Base-by-base conservation (phyloP, 176 grass and related monocot genomes). In the Aegilops longissima region DNA sequence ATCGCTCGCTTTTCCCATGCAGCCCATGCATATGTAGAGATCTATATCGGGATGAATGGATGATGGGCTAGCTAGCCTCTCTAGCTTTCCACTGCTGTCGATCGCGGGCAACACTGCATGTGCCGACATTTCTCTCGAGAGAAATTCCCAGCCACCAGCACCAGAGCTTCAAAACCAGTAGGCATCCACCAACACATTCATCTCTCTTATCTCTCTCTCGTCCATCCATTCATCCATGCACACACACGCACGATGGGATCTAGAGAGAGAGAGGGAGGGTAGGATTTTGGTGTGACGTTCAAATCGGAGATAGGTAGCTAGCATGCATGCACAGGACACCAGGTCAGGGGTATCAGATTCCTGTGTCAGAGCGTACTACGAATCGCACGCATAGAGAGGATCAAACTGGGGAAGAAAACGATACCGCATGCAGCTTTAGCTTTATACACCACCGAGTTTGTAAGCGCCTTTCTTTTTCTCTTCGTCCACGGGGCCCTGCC, bases 311-410 rank as follows among this genome's bases (percentile, higher is more conserved):
- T 74, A 3, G 40, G 69, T 38, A 72, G 69, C 29, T 69, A 69
- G 31, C 36, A 42, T 8, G 23, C 70, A 61, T 63, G 86, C 35
- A 74, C 34, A 83, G 81, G 84, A 80, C 79, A 77, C 68, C 77
- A 77, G 82, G 86, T 85, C 86, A 66, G 82, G 90, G 90, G 90
- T 71, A 91, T 91, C 90, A 88, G 90, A 91, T 91, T 91, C 90
- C 90, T 91, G 82, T 85, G 86, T 88, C 90, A 88, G 90, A 62
- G 76, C 80, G 86, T 88, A 82, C 82, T 85, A 76, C 71, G 80
- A 91, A 91, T 91, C 90, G 85, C 86, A 82, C 82, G 78, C 82
- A 88, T 82, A 91, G 77, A 65, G 64, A 23, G 27, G 70, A 42
- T 85, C 85, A 86, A 85, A 63, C 72, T 75, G 72, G 42, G 73